Evolutionary conservation across 345 rosid species (phyloP).

Genomic region (Boechera stricta): DNA sequence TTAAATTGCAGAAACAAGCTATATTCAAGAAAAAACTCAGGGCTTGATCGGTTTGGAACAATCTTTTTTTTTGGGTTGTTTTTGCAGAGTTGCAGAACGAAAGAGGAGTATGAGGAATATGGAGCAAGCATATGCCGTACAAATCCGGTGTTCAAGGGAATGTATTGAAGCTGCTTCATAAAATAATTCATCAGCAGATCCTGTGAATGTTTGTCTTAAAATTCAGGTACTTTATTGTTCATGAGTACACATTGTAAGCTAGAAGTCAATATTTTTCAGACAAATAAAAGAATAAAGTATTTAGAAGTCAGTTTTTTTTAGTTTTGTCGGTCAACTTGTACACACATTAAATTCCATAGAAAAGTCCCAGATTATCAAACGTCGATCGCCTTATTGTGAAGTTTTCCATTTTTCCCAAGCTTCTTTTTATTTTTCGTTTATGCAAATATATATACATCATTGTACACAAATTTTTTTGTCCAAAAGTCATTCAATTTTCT

Average conservation of each 20-base stretch:
- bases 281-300: slow-evolving; percentile 11
- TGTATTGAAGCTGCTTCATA: slow-evolving; percentile 60
- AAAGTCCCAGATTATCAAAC: background rate
- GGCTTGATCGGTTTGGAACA: slow-evolving; percentile 21
- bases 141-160: slow-evolving; percentile 99
- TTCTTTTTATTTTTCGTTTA: background rate
- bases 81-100: slow-evolving; percentile 93
- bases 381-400: no score
- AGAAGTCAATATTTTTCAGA: slow-evolving; percentile 23
- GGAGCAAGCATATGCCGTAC: slow-evolving; percentile 99
- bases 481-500: no score
- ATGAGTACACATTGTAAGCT: slow-evolving; percentile 18
- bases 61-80: background rate
- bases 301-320: background rate
- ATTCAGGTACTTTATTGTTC: slow-evolving; percentile 16
- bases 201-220: slow-evolving; percentile 35
- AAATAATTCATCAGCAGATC: slow-evolving; percentile 7
- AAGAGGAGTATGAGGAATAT: slow-evolving; percentile 93
- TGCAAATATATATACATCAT: no score
- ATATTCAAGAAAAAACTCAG: background rate
- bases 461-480: no score
- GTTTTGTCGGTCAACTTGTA: background rate
- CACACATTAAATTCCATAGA: background rate
- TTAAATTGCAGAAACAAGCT: slow-evolving; percentile 2
- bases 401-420: no score